phyloP scores from a whole-genome alignment of 495 filamentous ascomycete genomes.

The Aspergillus sclerotiicarbonarius region DNA sequence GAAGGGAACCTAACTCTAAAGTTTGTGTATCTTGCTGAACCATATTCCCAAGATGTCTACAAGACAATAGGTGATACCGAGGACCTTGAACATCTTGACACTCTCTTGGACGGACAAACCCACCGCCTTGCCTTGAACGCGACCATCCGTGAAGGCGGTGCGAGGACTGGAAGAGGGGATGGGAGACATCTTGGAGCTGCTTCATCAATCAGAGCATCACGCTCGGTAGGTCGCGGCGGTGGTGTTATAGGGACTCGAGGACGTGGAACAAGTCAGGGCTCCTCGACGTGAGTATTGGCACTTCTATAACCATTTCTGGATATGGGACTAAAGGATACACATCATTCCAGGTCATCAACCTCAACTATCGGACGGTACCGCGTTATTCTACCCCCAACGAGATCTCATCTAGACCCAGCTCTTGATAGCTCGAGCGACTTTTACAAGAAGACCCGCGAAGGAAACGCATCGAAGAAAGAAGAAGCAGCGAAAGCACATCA shows the following conservation, averaged over 20 bases:
- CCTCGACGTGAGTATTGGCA: conserved; percentile 1
- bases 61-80: conserved; percentile 25
- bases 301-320: neutral
- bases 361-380: neutral
- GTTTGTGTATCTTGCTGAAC: neutral
- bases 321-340: neutral
- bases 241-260: conserved; percentile 19
- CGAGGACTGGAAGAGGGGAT: neutral
- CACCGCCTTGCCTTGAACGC: conserved; percentile 30
- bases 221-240: conserved; percentile 20
- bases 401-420: neutral
- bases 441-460: neutral
- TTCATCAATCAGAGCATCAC: neutral
- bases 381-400: neutral
- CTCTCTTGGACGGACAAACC: conserved; percentile 34
- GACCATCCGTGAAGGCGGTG: conserved; percentile 10
- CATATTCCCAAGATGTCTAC: conserved; percentile 27
- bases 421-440: neutral
- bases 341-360: neutral
- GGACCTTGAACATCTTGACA: conserved; percentile 29
- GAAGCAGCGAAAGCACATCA: neutral
- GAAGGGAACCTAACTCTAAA: neutral
- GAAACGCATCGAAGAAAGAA: neutral
- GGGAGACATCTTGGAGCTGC: neutral
- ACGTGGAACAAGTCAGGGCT: conserved; percentile 1